phyloP scores from a whole-genome alignment of 257 asterid species.

The Gardenia jasminoides region DNA sequence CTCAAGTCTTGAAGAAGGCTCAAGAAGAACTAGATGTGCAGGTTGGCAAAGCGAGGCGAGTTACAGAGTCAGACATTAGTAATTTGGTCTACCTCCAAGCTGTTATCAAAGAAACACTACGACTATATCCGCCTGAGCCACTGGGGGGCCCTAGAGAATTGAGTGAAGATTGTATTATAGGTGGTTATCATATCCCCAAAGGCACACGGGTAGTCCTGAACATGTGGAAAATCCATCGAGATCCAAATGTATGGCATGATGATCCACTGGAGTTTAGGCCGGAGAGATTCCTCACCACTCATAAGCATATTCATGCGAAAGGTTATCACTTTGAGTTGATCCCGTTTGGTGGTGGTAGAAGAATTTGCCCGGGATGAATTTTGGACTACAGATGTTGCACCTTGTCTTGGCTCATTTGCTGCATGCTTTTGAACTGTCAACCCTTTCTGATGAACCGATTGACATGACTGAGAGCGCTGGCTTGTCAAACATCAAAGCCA shows the following conservation, averaged over 20 bases:
- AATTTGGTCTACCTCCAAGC: slow-evolving; percentile 46
- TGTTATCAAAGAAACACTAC: slow-evolving; percentile 46
- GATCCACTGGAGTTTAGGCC: slow-evolving; percentile 45
- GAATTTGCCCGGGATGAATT: slow-evolving; percentile 35
- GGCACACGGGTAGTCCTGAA: slow-evolving; percentile 45
- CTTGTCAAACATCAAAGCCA: slow-evolving; percentile 27
- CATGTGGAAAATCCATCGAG: slow-evolving; percentile 45
- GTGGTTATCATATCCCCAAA: slow-evolving; percentile 34
- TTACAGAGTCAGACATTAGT: slow-evolving; percentile 37
- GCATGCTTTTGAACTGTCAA: slow-evolving; percentile 41
- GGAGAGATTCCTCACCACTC: slow-evolving; percentile 41
- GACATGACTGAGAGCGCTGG: slow-evolving; percentile 51
- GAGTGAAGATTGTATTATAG: slow-evolving; percentile 32
- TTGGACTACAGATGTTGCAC: slow-evolving; percentile 28
- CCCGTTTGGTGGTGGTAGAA: slow-evolving; percentile 57
- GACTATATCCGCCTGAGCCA: slow-evolving; percentile 40
- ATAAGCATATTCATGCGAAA: slow-evolving; percentile 34
- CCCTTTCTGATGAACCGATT: slow-evolving; percentile 16
- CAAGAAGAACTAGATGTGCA: slow-evolving; percentile 43
- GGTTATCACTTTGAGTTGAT: slow-evolving; percentile 45
- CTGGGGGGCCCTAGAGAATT: slow-evolving; percentile 25
- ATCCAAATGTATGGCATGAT: slow-evolving; percentile 45
- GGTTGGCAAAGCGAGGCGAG: slow-evolving; percentile 33
- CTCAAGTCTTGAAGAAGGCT: slow-evolving; percentile 25
- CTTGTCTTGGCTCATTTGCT: slow-evolving; percentile 38